A percentile compares a stretch with the other conserved stretches of the same genome.
Conservation (phyloP, 2,329 filamentous ascomycete genomes). For the Monosporascus sp. region DNA sequence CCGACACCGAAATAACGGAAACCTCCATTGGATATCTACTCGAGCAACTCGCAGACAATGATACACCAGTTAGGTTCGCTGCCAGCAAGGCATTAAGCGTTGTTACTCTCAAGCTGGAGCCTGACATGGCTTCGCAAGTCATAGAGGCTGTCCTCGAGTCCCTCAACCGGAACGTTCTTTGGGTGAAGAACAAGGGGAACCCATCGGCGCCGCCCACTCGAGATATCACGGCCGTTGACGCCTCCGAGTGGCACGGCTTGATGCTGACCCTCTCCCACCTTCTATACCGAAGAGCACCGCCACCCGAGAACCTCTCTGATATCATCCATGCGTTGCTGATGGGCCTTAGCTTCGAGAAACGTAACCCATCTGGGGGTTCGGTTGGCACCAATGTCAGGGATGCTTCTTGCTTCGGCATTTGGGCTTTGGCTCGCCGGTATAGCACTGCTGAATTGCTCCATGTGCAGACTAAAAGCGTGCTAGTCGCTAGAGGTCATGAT, state of each 20-base stretch:
- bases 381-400: slow-evolving; percentile 88
- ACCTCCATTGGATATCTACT: slow-evolving; percentile 77
- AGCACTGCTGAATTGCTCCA: slow-evolving; percentile 68
- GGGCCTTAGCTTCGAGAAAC: slow-evolving; percentile 83
- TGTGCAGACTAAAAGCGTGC: slow-evolving; percentile 46
- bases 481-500: slow-evolving; percentile 32
- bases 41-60: slow-evolving; percentile 73
- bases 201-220: slow-evolving; percentile 32
- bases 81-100: slow-evolving; percentile 90
- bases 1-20: slow-evolving; percentile 59
- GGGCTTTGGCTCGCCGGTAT: slow-evolving; percentile 86
- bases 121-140: slow-evolving; percentile 78
- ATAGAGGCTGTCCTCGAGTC: slow-evolving; percentile 79
- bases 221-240: slow-evolving; percentile 71
- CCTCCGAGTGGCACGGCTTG: slow-evolving; percentile 86
- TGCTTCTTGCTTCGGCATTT: slow-evolving; percentile 93
- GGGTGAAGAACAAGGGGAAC: slow-evolving; percentile 34
- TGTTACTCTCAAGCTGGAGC: slow-evolving; percentile 72
- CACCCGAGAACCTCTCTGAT: slow-evolving; percentile 61
- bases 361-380: slow-evolving; percentile 76
- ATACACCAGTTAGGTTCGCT: slow-evolving; percentile 84
- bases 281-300: slow-evolving; percentile 77
- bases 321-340: slow-evolving; percentile 73
- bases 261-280: slow-evolving; percentile 83
- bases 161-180: slow-evolving; percentile 54